Evolutionary conservation across 768 basidiomycete species (phyloP).

Genomic region (Auricularia sp.): DNA sequence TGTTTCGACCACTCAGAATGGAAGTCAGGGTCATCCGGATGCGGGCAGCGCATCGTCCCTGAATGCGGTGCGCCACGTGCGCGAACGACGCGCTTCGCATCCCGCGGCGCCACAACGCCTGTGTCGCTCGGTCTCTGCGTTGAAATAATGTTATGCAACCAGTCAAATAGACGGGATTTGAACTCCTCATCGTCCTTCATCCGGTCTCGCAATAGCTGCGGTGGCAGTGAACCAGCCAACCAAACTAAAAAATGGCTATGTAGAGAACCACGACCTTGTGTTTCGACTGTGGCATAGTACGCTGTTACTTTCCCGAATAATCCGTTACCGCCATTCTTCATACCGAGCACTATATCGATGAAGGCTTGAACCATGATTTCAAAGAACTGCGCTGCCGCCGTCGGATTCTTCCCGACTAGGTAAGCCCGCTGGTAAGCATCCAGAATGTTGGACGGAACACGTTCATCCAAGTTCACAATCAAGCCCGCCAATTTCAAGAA

Average conservation of each 20-base stretch:
- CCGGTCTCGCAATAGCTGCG: slow-evolving; percentile 5
- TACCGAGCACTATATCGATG: neutral
- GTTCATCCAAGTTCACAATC: neutral
- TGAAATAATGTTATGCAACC: neutral
- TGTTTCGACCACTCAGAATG: neutral
- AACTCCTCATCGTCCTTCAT: neutral
- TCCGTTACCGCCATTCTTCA: neutral
- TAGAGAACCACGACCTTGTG: slow-evolving; percentile 4
- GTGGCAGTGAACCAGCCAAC: slow-evolving; percentile 1
- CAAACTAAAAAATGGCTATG: slow-evolving; percentile 4
- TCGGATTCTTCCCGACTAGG: neutral
- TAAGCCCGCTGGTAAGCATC: neutral
- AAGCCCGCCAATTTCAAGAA: neutral
- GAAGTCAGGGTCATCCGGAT: neutral
- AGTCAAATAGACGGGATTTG: neutral
- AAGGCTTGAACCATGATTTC: neutral
- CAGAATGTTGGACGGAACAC: neutral
- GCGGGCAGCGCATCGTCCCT: neutral
- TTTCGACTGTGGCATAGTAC: slow-evolving; percentile 5
- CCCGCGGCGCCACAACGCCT: neutral
- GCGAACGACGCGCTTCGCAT: neutral
- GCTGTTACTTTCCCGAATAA: neutral
- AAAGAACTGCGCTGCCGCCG: neutral
- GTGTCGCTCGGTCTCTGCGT: neutral
- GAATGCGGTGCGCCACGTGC: neutral